These are phyloP conservation scores for Entonaema liquescens DNA, from an alignment of 495 filamentous ascomycete species.

Conservation along the genomic window DNA sequence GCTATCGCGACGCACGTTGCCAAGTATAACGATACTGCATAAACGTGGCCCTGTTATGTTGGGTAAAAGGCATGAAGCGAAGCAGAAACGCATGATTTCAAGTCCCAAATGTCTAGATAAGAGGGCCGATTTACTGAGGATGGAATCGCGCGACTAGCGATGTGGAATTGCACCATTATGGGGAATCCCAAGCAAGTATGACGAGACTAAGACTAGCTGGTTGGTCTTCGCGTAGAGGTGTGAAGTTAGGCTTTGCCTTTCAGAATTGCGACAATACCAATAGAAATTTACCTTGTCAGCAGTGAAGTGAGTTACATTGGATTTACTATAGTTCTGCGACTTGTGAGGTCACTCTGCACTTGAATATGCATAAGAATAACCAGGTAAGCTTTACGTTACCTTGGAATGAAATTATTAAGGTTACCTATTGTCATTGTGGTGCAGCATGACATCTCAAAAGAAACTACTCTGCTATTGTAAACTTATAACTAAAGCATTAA, in stretches of 20 bases:
- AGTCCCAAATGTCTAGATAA: slow-evolving; percentile 1
- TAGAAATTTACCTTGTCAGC: slow-evolving; percentile 13
- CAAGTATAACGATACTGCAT: slow-evolving; percentile 31
- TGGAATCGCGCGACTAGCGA: slow-evolving; percentile 12
- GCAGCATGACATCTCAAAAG: not conserved
- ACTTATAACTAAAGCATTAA: slow-evolving; percentile 5
- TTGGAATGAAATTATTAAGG: not conserved
- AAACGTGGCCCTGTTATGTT: slow-evolving; percentile 6
- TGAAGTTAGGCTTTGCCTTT: slow-evolving; percentile 21
- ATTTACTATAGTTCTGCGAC: not conserved
- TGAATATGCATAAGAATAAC: not conserved
- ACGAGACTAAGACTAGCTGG: slow-evolving; percentile 16
- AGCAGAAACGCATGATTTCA: slow-evolving; percentile 8
- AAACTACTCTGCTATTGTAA: not conserved
- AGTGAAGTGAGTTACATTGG: not conserved
- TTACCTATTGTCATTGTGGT: not conserved
- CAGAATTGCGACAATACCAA: slow-evolving; percentile 25
- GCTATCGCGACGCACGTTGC: slow-evolving; percentile 34
- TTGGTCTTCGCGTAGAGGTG: slow-evolving; percentile 15
- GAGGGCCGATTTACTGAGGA: slow-evolving; percentile 4
- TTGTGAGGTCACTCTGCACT: not conserved
- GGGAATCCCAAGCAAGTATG: slow-evolving; percentile 26
- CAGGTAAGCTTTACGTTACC: not conserved
- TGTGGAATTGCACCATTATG: slow-evolving; percentile 29
- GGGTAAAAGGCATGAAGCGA: slow-evolving; percentile 14